Conservation (phyloP, 129 eudicot species). For the Flaveria linearis region DNA sequence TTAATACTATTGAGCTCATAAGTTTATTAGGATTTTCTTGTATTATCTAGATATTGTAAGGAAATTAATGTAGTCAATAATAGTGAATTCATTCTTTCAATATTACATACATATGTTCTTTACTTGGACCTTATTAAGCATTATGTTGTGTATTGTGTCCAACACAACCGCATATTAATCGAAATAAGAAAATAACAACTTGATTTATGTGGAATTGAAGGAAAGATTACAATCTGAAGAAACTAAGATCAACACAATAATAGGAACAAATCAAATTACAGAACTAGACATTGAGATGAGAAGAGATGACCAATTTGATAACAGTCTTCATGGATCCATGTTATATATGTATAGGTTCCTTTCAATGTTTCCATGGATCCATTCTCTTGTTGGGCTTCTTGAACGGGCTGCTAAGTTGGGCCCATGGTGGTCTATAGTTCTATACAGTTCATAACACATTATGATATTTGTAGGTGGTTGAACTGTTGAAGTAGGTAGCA, state of each 20-base stretch:
- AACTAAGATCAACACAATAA: neutral
- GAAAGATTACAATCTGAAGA: neutral
- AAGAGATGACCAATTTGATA: neutral
- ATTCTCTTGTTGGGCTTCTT: slow-evolving; percentile 6
- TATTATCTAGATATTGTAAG: too few relatives aligned
- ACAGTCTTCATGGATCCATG: neutral
- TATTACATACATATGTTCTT: too few relatives aligned
- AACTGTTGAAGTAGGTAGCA: too few relatives aligned
- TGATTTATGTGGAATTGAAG: neutral
- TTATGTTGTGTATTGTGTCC: neutral
- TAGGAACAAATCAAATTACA: neutral
- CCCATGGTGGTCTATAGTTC: neutral
- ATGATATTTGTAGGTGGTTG: too few relatives aligned
- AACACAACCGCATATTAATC: neutral
- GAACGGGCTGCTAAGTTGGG: neutral
- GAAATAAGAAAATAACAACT: neutral
- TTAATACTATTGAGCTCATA: too few relatives aligned
- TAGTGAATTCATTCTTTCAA: too few relatives aligned
- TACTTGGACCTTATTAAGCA: too few relatives aligned
- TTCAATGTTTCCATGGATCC: neutral
- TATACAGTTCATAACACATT: neutral
- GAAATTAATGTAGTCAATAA: too few relatives aligned
- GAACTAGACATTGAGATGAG: neutral
- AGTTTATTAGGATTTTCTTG: too few relatives aligned
- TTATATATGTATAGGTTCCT: neutral